Conservation (phyloP, 306 rosid species). For the barrel medic (Medicago truncatula) region MtrunA17r5.0-ANR NC_053047.1:32170501-32171000, state of each 20-base stretch:
- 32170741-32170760: neutral
- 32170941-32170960: conserved; percentile 82
- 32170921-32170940: conserved; percentile 68
- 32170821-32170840: conserved; percentile 89
- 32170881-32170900: conserved; percentile 84
- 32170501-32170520: neutral
- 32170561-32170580: neutral
- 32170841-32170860: conserved; percentile 87
- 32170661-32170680: neutral
- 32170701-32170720: neutral
- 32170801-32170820: conserved; percentile 81
- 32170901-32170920: conserved; percentile 85
- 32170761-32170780: conserved; percentile 69
- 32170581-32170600: neutral
- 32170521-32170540: neutral
- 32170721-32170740: neutral
- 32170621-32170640: neutral
- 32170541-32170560: neutral
- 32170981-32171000: conserved; percentile 49
- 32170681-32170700: neutral
- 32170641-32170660: neutral
- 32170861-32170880: conserved; percentile 83
- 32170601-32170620: too few relatives aligned
- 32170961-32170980: conserved; percentile 85
- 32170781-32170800: conserved; percentile 85